A percentile compares a stretch with the other conserved stretches of the same genome.
These are phyloP conservation scores for Magnusiomyces sp. DNA, from an alignment of 1,139 yeast genomes.

Conservation along the genomic window DNA sequence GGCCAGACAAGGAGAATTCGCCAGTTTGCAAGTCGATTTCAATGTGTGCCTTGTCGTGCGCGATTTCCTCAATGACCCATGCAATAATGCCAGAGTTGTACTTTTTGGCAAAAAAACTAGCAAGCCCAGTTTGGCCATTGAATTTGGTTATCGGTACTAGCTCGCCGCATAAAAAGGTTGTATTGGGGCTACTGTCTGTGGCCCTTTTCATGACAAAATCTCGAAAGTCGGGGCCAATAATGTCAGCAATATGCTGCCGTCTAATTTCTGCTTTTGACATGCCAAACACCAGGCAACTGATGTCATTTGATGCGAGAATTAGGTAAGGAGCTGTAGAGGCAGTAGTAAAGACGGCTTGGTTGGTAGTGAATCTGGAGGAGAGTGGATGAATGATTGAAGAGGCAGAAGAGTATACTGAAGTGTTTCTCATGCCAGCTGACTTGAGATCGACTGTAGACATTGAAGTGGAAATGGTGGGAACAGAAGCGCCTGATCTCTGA, in stretches of 20 bases:
- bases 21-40: conserved; percentile 32
- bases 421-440: conserved; percentile 2
- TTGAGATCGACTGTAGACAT: conserved; percentile 7
- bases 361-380: conserved; percentile 25
- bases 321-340: conserved; percentile 69
- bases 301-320: conserved; percentile 77
- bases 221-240: conserved; percentile 61
- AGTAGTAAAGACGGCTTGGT: conserved; percentile 69
- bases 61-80: conserved; percentile 82
- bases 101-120: conserved; percentile 67
- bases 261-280: conserved; percentile 57
- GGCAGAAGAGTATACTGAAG: conserved; percentile 11
- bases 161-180: conserved; percentile 49
- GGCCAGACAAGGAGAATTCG: conserved; percentile 21
- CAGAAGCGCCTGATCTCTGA: conserved; percentile 19
- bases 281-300: conserved; percentile 84
- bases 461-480: conserved; percentile 7
- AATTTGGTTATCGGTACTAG: conserved; percentile 42
- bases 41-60: conserved; percentile 69
- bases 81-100: conserved; percentile 54
- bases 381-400: conserved; percentile 24
- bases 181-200: conserved; percentile 13
- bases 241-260: conserved; percentile 60
- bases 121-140: conserved; percentile 30
- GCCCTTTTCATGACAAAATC: conserved; percentile 12